Evolutionary conservation across 352 stramenopile genomes (phyloP).

Genomic region (Globisporangium viniferum): DNA sequence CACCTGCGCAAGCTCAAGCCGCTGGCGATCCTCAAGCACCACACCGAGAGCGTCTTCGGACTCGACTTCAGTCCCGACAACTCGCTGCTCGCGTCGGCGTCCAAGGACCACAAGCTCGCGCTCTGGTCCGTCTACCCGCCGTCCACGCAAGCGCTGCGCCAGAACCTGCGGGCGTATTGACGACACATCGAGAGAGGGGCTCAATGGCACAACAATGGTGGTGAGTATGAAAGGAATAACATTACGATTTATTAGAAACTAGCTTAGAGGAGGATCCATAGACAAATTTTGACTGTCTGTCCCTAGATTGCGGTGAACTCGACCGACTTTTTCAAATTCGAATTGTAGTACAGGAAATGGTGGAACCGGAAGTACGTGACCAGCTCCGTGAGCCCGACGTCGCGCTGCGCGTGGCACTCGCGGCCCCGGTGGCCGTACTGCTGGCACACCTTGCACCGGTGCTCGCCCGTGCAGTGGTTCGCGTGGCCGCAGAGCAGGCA

Average conservation of each 20-base stretch:
- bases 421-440: conserved; percentile 80
- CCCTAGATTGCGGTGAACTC: conserved; percentile 55
- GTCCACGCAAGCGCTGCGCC: conserved; percentile 18
- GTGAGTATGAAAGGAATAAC: conserved; percentile 3
- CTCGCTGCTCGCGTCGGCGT: conserved; percentile 58
- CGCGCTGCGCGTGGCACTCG: conserved; percentile 78
- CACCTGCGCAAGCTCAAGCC: conserved; percentile 70
- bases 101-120: conserved; percentile 77
- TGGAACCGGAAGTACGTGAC: conserved; percentile 86
- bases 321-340: conserved; percentile 84
- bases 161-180: conserved; percentile 32
- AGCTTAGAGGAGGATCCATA: not conserved
- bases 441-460: conserved; percentile 79
- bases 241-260: conserved; percentile 1
- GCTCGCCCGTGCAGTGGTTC: conserved; percentile 78
- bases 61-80: conserved; percentile 68
- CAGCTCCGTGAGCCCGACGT: conserved; percentile 77
- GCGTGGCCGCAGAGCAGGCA: conserved; percentile 70
- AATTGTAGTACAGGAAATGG: conserved; percentile 88
- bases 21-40: conserved; percentile 77
- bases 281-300: not conserved
- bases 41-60: conserved; percentile 70
- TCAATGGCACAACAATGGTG: not conserved
- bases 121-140: conserved; percentile 78
- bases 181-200: not conserved